Base-by-base conservation (phyloP, 352 stramenopile species). In the Phytophthora podocarpi region DNA sequence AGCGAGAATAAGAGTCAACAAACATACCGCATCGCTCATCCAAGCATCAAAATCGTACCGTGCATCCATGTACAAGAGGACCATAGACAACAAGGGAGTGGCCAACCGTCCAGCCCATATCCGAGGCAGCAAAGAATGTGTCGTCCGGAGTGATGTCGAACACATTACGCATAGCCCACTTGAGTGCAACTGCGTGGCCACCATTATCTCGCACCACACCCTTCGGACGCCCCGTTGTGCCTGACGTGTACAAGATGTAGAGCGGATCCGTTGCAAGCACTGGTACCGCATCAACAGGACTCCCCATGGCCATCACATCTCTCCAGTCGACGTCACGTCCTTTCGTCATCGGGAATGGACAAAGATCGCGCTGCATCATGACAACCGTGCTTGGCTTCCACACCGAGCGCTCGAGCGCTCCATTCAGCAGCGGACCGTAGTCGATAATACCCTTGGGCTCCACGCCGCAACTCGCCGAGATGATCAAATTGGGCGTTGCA, bases 81-180 rank as follows among this genome's bases (percentile, higher is more conserved):
- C 82, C 93, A 64, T 98, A 98, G 0, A 97, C 82, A 51, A 89
- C 87, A 67, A 94, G 96, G 1, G 76, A 87, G 70, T 97, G 91
- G 7, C 90, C 90, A 12, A 97, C 86, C 13, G 90, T 82, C 93
- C 93, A 98, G 9, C 93, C 92, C 71, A 96, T 92, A 66, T 96
- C 90, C 15, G 73, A 89, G 2, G 87, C 87, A 5, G 88, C 80
- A 74, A 89, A 96, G 64, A 85, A 97, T 10, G 87, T 88, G 42
- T 97, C 89, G 4, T 87, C 85, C 10, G 62, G 59, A 12, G 76
- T 59, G n/a, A 86, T 87, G 51, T 84, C 69, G 49, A 96, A 93
- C 32, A 94, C 76, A 24, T 90, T 72, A 13, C 74, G 67, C 87
- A 97, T 95, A 27, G 81, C 74, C 72, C 80, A 96, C 60, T 96